phyloP scores from a whole-genome alignment of 371 early-diverging fungal species.

The Mucor plumbeus region DNA sequence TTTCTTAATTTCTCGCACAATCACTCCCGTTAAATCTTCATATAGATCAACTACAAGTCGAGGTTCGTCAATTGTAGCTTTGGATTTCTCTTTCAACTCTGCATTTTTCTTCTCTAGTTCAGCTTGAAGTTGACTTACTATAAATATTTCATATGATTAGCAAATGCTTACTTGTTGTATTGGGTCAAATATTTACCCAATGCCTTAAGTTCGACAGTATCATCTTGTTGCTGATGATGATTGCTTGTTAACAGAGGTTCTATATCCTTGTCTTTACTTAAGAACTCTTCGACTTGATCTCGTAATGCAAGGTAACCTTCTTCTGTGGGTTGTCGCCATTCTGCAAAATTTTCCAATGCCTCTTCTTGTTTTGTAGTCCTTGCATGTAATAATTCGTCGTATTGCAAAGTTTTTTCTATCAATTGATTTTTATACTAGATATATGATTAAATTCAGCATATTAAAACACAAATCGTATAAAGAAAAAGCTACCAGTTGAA shows the following conservation, averaged over 20 bases:
- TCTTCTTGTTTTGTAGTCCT: slow-evolving; percentile 21
- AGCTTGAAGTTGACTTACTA: neutral
- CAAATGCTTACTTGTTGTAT: too few relatives aligned
- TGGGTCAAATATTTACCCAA: neutral
- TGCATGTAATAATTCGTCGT: slow-evolving; percentile 11
- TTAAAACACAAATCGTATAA: neutral
- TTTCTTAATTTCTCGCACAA: slow-evolving; percentile 16
- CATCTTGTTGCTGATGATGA: neutral
- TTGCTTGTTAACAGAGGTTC: neutral
- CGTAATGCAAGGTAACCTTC: slow-evolving; percentile 1
- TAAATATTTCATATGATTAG: neutral
- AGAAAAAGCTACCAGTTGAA: neutral
- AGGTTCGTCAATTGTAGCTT: neutral
- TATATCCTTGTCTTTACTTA: neutral
- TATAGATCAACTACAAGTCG: slow-evolving; percentile 13
- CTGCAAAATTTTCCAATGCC: neutral
- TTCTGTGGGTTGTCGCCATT: slow-evolving; percentile 3
- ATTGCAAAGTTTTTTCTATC: neutral
- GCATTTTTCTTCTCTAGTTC: neutral
- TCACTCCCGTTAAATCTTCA: slow-evolving; percentile 20
- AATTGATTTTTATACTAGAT: slow-evolving; percentile 1
- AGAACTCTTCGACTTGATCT: neutral
- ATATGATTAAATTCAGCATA: neutral
- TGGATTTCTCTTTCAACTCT: neutral
- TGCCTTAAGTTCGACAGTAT: neutral